These are phyloP conservation scores for Neurospora sp. DNA, from an alignment of 495 filamentous ascomycete genomes.

Conservation along the genomic window DNA sequence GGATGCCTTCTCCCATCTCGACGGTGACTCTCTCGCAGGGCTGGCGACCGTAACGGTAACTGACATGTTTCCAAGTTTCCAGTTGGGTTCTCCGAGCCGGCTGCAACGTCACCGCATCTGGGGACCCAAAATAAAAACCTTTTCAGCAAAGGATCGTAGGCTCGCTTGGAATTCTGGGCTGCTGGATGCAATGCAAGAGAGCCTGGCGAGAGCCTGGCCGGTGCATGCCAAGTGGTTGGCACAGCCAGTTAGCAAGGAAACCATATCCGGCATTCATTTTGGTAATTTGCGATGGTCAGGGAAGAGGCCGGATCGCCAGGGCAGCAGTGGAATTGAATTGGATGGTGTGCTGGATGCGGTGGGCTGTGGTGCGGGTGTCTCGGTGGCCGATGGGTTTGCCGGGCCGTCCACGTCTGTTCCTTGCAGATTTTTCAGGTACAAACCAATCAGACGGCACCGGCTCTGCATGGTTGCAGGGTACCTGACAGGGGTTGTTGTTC, in stretches of 20 bases:
- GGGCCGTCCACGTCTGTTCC: conserved; percentile 3
- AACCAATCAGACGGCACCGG: conserved; percentile 5
- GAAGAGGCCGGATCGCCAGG: not conserved
- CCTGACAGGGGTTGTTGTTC: not conserved
- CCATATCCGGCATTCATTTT: not conserved
- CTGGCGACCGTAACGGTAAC: not conserved
- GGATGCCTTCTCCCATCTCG: not conserved
- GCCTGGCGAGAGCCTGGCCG: not conserved
- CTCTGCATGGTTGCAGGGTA: conserved; percentile 4
- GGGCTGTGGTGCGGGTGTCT: not conserved
- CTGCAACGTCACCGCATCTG: not conserved
- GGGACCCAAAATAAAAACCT: not conserved
- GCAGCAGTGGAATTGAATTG: not conserved
- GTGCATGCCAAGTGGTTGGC: not conserved
- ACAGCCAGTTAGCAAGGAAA: not conserved
- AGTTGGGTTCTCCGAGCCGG: not conserved
- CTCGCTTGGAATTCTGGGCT: not conserved
- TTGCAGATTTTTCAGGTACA: conserved; percentile 7
- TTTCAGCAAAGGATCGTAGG: not conserved
- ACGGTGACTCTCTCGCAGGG: not conserved
- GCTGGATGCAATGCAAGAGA: not conserved
- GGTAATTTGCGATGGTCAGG: not conserved
- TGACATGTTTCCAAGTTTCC: not conserved
- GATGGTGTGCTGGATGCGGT: not conserved
- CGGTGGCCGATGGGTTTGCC: conserved; percentile 6